These are phyloP conservation scores for Mycena olivaceomarginata DNA, from an alignment of 768 basidiomycete species.

Conservation along the genomic window DNA sequence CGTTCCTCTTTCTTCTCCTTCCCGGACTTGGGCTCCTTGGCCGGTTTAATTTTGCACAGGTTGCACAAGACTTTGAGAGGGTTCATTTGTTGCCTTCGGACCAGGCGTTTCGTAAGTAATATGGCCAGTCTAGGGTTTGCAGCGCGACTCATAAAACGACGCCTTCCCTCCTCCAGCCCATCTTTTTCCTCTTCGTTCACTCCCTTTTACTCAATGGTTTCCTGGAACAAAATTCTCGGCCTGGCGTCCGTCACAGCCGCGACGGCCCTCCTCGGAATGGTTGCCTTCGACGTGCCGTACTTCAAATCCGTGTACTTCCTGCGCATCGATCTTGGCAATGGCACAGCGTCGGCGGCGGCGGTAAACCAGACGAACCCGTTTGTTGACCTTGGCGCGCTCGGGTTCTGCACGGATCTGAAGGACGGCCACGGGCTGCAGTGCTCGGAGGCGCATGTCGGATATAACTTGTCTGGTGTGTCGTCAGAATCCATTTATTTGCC, in stretches of 20 bases:
- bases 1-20: not conserved
- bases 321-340: constrained; percentile 34
- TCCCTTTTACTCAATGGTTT: constrained; percentile 27
- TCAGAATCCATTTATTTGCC: not conserved
- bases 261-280: constrained; percentile 35
- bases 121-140: not conserved
- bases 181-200: not conserved
- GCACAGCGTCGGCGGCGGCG: constrained; percentile 5
- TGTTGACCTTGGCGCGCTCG: constrained; percentile 36
- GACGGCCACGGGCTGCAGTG: constrained; percentile 29
- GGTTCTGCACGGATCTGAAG: constrained; percentile 32
- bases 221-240: constrained; percentile 39
- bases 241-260: constrained; percentile 26
- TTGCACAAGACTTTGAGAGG: constrained; percentile 9
- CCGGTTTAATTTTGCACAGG: constrained; percentile 2
- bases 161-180: not conserved
- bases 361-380: constrained; percentile 34
- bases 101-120: not conserved
- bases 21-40: not conserved
- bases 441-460: constrained; percentile 20
- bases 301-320: constrained; percentile 37
- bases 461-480: constrained; percentile 31
- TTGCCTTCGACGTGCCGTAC: constrained; percentile 34
- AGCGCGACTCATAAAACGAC: not conserved
- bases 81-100: constrained; percentile 3